phyloP scores from a whole-genome alignment of 306 rosid genomes.

The Vigna nakashimae region DNA sequence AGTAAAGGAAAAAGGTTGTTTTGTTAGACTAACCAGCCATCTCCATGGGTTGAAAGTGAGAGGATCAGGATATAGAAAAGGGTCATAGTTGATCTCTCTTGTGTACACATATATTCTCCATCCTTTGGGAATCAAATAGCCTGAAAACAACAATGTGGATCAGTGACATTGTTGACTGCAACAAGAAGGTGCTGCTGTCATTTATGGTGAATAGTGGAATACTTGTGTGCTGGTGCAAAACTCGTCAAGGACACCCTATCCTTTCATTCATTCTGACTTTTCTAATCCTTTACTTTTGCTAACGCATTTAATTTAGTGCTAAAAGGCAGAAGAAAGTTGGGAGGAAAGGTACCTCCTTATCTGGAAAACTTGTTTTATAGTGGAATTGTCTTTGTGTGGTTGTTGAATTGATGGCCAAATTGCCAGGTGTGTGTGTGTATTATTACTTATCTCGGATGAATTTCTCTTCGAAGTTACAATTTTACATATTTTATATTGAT shows the following conservation, averaged over 20 bases:
- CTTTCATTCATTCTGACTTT: neutral
- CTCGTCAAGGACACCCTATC: neutral
- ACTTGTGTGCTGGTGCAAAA: neutral
- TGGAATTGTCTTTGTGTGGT: slow-evolving; percentile 48
- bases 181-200: slow-evolving; percentile 23
- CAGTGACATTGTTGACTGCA: slow-evolving; percentile 6
- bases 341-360: slow-evolving; percentile 36
- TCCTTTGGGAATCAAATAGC: slow-evolving; percentile 86
- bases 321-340: slow-evolving; percentile 33
- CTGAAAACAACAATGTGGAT: slow-evolving; percentile 51
- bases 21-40: slow-evolving; percentile 78
- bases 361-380: slow-evolving; percentile 51
- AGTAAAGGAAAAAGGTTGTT: neutral
- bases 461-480: neutral
- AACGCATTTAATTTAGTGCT: slow-evolving; percentile 39
- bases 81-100: slow-evolving; percentile 87
- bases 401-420: slow-evolving; percentile 49
- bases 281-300: slow-evolving; percentile 8
- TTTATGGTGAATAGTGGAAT: slow-evolving; percentile 11
- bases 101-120: slow-evolving; percentile 98
- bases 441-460: slow-evolving; percentile 30
- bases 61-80: slow-evolving; percentile 80
- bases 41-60: slow-evolving; percentile 92
- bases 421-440: slow-evolving; percentile 45
- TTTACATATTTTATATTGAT: neutral